These are phyloP conservation scores for Celoporthe dispersa DNA, from an alignment of 2,329 filamentous ascomycete species.

Conservation along the genomic window DNA sequence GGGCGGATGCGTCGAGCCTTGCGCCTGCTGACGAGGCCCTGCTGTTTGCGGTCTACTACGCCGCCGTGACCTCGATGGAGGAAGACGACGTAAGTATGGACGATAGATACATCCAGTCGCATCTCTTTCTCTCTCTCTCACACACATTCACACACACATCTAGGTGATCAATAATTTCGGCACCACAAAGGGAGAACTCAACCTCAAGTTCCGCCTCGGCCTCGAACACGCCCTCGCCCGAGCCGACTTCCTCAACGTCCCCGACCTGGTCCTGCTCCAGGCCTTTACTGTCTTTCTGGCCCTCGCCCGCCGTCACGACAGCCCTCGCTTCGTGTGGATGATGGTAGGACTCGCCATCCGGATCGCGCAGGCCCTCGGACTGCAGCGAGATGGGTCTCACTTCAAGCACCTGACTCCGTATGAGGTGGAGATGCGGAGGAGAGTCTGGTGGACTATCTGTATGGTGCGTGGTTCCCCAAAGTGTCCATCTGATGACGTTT, in stretches of 20 bases:
- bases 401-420: constrained; percentile 53
- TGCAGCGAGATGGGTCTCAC: constrained; percentile 46
- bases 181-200: constrained; percentile 48
- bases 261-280: constrained; percentile 61
- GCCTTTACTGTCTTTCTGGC: constrained; percentile 61
- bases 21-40: constrained; percentile 54
- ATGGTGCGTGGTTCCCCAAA: constrained; percentile 32
- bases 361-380: constrained; percentile 49
- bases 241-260: constrained; percentile 61
- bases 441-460: constrained; percentile 61
- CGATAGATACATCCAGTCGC: no score
- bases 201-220: constrained; percentile 51
- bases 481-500: background rate
- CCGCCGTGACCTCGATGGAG: constrained; percentile 59
- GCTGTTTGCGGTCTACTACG: constrained; percentile 62
- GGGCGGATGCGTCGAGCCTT: constrained; percentile 34
- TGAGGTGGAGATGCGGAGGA: constrained; percentile 56
- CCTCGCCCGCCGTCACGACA: constrained; percentile 50
- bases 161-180: constrained; percentile 45
- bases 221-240: constrained; percentile 61
- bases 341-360: constrained; percentile 51
- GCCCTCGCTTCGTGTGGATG: constrained; percentile 55
- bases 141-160: background rate
- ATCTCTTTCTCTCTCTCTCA: background rate
- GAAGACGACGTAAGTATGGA: constrained; percentile 54